Percentiles rank a stretch among this genome's conserved stretches.
phyloP scores from a whole-genome alignment of 345 rosid genomes.

The Stellera chamaejasme region DNA sequence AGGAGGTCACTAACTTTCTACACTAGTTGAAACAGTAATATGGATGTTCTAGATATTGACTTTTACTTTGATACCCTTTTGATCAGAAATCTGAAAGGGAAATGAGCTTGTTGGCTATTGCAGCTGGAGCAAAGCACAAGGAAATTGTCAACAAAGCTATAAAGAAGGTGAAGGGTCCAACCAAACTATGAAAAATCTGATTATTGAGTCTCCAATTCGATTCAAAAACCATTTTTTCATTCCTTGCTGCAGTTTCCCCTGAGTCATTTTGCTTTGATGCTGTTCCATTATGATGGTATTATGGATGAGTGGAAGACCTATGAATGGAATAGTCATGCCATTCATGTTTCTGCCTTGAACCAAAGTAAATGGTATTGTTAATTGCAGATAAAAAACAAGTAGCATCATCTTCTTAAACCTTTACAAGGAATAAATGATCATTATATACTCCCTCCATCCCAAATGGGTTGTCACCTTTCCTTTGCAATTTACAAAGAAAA shows the following conservation, averaged over 20 bases:
- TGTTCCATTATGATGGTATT: slow-evolving; percentile 85
- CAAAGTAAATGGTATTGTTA: slow-evolving; percentile 79
- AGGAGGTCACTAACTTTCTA: slow-evolving; percentile 4
- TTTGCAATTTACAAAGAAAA: too few species aligned
- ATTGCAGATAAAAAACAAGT: neutral
- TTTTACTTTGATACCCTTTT: slow-evolving; percentile 2
- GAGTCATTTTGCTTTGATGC: slow-evolving; percentile 58
- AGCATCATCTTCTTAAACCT: too few species aligned
- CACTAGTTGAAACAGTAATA: neutral
- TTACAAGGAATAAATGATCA: too few species aligned
- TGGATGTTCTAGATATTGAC: too few species aligned
- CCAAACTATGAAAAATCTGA: neutral
- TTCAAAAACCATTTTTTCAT: neutral
- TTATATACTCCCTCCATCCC: too few species aligned
- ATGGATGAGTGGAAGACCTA: slow-evolving; percentile 73
- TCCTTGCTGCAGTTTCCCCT: slow-evolving; percentile 49
- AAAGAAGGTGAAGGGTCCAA: slow-evolving; percentile 28
- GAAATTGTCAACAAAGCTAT: slow-evolving; percentile 47
- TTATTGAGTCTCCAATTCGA: neutral
- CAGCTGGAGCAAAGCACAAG: slow-evolving; percentile 58
- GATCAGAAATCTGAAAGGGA: slow-evolving; percentile 26
- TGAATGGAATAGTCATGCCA: slow-evolving; percentile 47
- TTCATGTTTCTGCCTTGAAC: slow-evolving; percentile 67
- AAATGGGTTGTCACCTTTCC: too few species aligned
- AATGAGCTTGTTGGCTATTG: slow-evolving; percentile 33